Conservation (phyloP, 2,329 filamentous ascomycete species). For the Fusarium mexicanum region DNA sequence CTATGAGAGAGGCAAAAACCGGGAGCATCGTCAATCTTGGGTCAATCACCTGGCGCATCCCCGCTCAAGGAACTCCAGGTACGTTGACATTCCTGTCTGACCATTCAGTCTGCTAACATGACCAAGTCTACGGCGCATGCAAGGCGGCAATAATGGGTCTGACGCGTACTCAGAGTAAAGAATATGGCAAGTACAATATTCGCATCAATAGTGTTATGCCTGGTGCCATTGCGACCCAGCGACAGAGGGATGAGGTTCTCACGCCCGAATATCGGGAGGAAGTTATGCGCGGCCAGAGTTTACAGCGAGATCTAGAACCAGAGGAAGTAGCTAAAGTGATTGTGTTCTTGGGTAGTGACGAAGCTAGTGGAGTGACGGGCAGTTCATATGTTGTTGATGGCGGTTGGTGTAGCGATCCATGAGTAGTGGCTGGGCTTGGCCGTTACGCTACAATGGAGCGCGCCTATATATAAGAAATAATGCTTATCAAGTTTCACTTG, state of each 20-base stretch:
- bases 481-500: accelerated
- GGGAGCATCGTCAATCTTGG: constrained; percentile 67
- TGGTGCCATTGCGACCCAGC: constrained; percentile 56
- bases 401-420: constrained; percentile 44
- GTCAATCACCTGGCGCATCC: constrained; percentile 58
- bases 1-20: constrained; percentile 55
- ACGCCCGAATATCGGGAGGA: constrained; percentile 53
- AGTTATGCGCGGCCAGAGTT: constrained; percentile 52
- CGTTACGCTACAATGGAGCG: too few species aligned
- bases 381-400: constrained; percentile 51
- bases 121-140: constrained; percentile 56
- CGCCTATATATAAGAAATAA: accelerated
- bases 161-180: constrained; percentile 64
- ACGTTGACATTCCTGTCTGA: background rate
- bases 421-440: background rate
- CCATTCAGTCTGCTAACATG: background rate
- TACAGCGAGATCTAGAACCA: constrained; percentile 54
- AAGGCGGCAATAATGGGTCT: constrained; percentile 66
- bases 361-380: constrained; percentile 58
- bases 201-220: constrained; percentile 62
- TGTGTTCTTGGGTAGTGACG: constrained; percentile 57
- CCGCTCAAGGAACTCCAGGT: constrained; percentile 53
- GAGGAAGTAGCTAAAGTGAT: constrained; percentile 58
- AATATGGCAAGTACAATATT: constrained; percentile 59
- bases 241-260: constrained; percentile 55